Base-by-base conservation (phyloP, 331 rosid genomes). In the Ulmus americana region DNA sequence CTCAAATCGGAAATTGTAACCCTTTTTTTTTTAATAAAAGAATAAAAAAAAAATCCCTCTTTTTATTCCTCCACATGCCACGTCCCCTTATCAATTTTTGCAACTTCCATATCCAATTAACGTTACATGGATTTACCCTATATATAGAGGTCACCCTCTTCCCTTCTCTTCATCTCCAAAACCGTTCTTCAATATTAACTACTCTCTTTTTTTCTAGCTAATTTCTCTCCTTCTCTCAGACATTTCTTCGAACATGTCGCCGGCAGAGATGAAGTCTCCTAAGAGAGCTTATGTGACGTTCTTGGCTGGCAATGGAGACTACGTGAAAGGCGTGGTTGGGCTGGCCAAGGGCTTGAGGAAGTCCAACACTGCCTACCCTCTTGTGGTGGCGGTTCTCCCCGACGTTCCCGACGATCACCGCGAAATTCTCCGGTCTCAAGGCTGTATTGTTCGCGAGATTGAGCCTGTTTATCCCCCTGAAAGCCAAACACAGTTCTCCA, bases 401-500 rank as follows among this genome's bases (percentile, higher is more conserved):
- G 84, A 80, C 7, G 84, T 80, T 14, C 84, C 84, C 0, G 57
- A 68, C 0, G 84, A 80, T 4, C 84, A 80, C 68, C 78, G 77
- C 22, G 55, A 60, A 55, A 55, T 80, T 58, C 64, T 80, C 13
- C 47, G 10, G 18, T 68, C 76, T 59, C 84, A 80, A 46, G 84
- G 84, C 10, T 80, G 84, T 42, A 39, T 80, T 10, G 76, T 80
- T 5, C 74, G 64, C 20, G 63, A 63, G 61, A 80, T 80, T 40
- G 79, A 80, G 39, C 84, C 84, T 2, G 76, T 80, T 42, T 56
- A 75, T 68, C 81, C 84, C 39, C 84, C 84, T 10, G 67, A 80
- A 39, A 71, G 0, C 65, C 70, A 72, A 46, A 80, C 84, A 53
- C 70, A 64, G 15, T 80, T 76, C 59, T 7, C 81, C 49, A 80